A percentile compares a stretch with the other conserved stretches of the same genome.
Evolutionary conservation across 805 yeast genomes (phyloP).

Genomic region (Yarrowia sp.): DNA sequence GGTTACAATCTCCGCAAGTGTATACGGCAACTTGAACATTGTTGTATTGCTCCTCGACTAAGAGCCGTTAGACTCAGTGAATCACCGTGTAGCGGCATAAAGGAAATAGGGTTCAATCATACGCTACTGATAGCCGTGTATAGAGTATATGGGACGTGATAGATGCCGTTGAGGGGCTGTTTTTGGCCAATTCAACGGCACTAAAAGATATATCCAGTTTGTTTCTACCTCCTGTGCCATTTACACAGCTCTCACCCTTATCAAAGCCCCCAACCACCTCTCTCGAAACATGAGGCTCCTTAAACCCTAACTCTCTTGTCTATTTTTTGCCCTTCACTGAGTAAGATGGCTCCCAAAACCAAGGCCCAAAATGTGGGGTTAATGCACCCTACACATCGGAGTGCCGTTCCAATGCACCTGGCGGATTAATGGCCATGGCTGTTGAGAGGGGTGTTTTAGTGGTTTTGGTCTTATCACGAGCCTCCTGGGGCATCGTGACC

Average conservation of each 20-base stretch:
- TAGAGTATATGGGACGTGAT: not conserved
- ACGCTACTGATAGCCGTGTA: not conserved
- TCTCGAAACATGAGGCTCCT: not conserved
- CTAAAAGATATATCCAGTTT: too few relatives aligned
- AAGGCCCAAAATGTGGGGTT: slow-evolving; percentile 17
- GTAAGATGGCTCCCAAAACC: slow-evolving; percentile 9
- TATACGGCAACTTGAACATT: slow-evolving; percentile 6
- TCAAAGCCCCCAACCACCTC: not conserved
- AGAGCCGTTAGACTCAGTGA: slow-evolving; percentile 24
- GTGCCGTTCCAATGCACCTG: slow-evolving; percentile 6
- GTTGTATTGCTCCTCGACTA: slow-evolving; percentile 1
- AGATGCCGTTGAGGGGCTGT: too few relatives aligned
- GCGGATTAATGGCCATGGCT: not conserved
- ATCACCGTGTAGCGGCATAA: slow-evolving; percentile 6
- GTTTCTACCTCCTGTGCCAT: too few relatives aligned
- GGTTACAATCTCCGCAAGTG: slow-evolving; percentile 7
- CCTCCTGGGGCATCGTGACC: not conserved
- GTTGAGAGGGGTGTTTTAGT: not conserved
- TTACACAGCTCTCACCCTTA: too few relatives aligned
- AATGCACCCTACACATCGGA: not conserved
- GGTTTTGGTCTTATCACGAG: not conserved
- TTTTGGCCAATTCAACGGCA: too few relatives aligned
- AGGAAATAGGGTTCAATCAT: not conserved
- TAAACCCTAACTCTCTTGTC: not conserved
- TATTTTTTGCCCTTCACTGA: slow-evolving; percentile 14